Base-by-base conservation (phyloP, 2,329 filamentous ascomycete species). In the Aspergillus awamori region DNA sequence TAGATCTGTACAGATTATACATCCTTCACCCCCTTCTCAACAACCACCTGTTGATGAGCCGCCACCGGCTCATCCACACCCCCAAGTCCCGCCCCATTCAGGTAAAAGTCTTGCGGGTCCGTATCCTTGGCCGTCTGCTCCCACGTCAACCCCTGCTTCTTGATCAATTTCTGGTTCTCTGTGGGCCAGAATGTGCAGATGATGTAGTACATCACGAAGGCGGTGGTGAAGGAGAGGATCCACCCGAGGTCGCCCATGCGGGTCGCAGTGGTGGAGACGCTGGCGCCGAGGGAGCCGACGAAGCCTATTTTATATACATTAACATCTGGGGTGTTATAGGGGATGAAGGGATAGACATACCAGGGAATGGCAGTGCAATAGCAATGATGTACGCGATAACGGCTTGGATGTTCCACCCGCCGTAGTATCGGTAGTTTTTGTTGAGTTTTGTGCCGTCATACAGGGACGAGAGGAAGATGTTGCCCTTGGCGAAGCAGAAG, bases 221-320 rank as follows among this genome's bases (percentile, higher is more conserved):
- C 39, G 17, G 53, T 56, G 1, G 20, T 33, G 26, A 56, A 56
- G 20, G 53, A 56, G 5, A 56, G 17, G 4, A 56, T 56, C 53
- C 53, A 56, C n/a, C 53, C 53, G 6, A 56, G 53, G n/a, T 56
- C 39, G 53, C 53, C 53, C 38, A 56, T 43, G 15, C 53, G 53
- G n/a, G 39, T 33, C 1, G 53, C 53, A 2, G 53, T 56, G 0
- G 17, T 47, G 26, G 53, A 56, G 13, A 56, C 53, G 39, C 6
- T 15, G 26, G 53, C 53, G 41, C 53, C 53, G 39, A 56, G 53
- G 13, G 53, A 56, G 26, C 53, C 53, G 13, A 56, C 53, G 20
- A 56, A 56, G 1, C 53, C 53, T 22, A n/a, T 33, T 13, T 4
- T 5, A 5, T 36, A 13, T 22, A 33, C 20, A 10, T 49, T 30